These are phyloP conservation scores for Xylaria digitata DNA, from an alignment of 2,329 filamentous ascomycete genomes.

Conservation along the genomic window DNA sequence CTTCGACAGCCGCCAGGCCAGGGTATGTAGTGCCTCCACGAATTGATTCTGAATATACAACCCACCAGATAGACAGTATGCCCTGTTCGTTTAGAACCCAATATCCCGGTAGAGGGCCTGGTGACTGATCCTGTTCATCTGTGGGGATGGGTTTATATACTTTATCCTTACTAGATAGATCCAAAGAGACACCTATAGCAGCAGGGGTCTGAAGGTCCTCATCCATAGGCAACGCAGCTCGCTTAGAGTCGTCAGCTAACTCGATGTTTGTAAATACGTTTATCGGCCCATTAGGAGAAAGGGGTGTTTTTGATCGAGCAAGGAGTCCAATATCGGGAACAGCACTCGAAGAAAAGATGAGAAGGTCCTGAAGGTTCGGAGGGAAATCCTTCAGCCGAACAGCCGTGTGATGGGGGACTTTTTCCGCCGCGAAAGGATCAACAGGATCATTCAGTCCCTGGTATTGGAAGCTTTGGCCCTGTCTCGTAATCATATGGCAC, in stretches of 20 bases:
- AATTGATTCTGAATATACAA: conserved; percentile 90
- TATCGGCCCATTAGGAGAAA: conserved; percentile 70
- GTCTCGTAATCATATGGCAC: conserved; percentile 83
- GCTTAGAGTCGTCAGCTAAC: conserved; percentile 77
- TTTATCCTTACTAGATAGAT: conserved; percentile 84
- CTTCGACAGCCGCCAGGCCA: conserved; percentile 68
- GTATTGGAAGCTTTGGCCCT: conserved; percentile 73
- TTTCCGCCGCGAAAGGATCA: conserved; percentile 74
- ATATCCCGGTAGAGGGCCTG: conserved; percentile 82
- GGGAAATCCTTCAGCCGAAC: conserved; percentile 82
- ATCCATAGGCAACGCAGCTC: conserved; percentile 80
- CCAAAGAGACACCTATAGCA: conserved; percentile 81
- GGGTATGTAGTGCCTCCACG: conserved; percentile 78
- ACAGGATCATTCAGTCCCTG: conserved; percentile 81
- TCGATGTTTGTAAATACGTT: conserved; percentile 80
- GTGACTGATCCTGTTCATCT: conserved; percentile 82
- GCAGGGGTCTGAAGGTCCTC: conserved; percentile 78
- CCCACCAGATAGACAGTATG: conserved; percentile 86
- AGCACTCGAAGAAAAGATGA: conserved; percentile 85
- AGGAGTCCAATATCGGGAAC: conserved; percentile 83
- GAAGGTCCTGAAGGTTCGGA: conserved; percentile 81
- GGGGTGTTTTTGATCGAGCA: conserved; percentile 75
- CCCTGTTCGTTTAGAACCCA: conserved; percentile 92
- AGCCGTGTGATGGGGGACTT: conserved; percentile 80
- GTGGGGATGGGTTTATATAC: conserved; percentile 81